phyloP scores from a whole-genome alignment of 2,329 filamentous ascomycete species.

The Teratosphaeria destructans region DNA sequence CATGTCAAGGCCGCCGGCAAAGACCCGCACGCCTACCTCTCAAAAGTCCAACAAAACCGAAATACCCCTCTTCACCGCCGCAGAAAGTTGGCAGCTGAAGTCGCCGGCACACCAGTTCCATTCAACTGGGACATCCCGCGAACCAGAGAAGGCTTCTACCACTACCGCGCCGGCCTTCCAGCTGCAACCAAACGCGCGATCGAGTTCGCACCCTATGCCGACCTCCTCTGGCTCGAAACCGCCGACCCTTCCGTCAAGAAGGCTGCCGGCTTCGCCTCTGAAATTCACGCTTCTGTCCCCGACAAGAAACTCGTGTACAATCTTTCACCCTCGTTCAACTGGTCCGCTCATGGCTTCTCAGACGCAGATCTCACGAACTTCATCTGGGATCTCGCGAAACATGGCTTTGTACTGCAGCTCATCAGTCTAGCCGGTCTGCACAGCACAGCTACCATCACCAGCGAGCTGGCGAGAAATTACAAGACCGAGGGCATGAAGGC shows the following conservation, averaged over 20 bases:
- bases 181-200: slow-evolving; percentile 89
- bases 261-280: slow-evolving; percentile 61
- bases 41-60: slow-evolving; percentile 40
- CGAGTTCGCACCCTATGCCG: slow-evolving; percentile 82
- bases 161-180: slow-evolving; percentile 72
- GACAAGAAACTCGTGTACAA: slow-evolving; percentile 94
- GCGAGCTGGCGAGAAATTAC: slow-evolving; percentile 71
- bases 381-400: slow-evolving; percentile 88
- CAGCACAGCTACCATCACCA: slow-evolving; percentile 51
- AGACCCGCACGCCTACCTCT: slow-evolving; percentile 18
- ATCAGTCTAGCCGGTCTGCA: slow-evolving; percentile 57
- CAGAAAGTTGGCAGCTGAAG: slow-evolving; percentile 57
- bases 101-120: slow-evolving; percentile 54
- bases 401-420: slow-evolving; percentile 62
- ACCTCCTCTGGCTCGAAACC: slow-evolving; percentile 95
- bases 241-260: slow-evolving; percentile 76
- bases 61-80: slow-evolving; percentile 72
- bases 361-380: slow-evolving; percentile 76
- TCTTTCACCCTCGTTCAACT: slow-evolving; percentile 93
- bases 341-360: slow-evolving; percentile 90
- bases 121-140: slow-evolving; percentile 90
- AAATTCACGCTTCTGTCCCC: slow-evolving; percentile 60
- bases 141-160: slow-evolving; percentile 88
- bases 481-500: slow-evolving; percentile 91
- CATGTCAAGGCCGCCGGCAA: slow-evolving; percentile 25